Evolutionary conservation across 257 asterid genomes (phyloP).

Genomic region (Eucommia ulmoides): DNA sequence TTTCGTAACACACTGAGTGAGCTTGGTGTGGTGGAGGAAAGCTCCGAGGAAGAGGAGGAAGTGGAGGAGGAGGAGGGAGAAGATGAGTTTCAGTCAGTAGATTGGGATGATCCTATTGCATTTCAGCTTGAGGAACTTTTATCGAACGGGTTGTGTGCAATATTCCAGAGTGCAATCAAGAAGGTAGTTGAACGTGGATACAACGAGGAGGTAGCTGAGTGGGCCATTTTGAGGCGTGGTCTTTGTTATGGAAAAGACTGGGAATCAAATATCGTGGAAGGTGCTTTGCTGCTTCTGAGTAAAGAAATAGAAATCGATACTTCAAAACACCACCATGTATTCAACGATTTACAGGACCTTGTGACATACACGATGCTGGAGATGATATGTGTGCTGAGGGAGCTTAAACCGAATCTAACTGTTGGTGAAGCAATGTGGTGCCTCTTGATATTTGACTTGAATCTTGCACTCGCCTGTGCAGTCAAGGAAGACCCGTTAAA

Average conservation of each 20-base stretch:
- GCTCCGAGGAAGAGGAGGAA: constrained; percentile 11
- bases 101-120: constrained; percentile 52
- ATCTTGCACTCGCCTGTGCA: constrained; percentile 51
- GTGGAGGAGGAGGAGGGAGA: constrained; percentile 16
- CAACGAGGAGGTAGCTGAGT: constrained; percentile 43
- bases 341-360: constrained; percentile 37
- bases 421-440: constrained; percentile 71
- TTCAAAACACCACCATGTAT: constrained; percentile 20
- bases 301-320: constrained; percentile 24
- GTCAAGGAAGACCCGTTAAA: constrained; percentile 20
- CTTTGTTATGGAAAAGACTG: constrained; percentile 53
- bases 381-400: constrained; percentile 67
- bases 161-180: constrained; percentile 39
- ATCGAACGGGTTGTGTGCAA: constrained; percentile 20
- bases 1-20: constrained; percentile 15
- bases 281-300: constrained; percentile 47
- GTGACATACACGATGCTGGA: constrained; percentile 59
- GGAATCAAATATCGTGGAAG: constrained; percentile 49
- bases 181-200: constrained; percentile 48
- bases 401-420: constrained; percentile 42
- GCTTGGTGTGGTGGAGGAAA: constrained; percentile 20
- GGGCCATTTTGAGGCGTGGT: constrained; percentile 51
- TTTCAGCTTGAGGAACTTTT: constrained; percentile 48
- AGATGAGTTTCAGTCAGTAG: constrained; percentile 20
- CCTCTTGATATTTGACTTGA: constrained; percentile 53